Percentiles rank a stretch among this genome's conserved stretches.
Conservation (phyloP, 495 filamentous ascomycete genomes). For the Apiosordaria backusii region DNA sequence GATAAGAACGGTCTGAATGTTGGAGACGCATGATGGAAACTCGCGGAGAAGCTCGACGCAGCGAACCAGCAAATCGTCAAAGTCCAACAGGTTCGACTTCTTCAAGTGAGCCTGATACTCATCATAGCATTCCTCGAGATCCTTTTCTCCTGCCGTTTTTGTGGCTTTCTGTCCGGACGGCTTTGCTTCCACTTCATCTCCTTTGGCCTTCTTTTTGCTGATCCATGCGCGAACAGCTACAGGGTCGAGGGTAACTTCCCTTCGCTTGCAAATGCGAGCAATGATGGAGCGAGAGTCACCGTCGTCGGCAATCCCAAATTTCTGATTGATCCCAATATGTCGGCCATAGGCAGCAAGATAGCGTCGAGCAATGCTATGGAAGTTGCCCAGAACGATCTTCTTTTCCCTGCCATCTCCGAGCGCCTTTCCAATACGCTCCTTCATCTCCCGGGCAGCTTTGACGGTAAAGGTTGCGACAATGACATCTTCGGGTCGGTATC, state of each 20-base stretch:
- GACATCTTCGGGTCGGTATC: constrained; percentile 83
- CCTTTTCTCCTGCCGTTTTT: constrained; percentile 50
- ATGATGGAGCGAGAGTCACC: constrained; percentile 74
- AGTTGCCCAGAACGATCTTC: constrained; percentile 85
- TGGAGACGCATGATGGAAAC: constrained; percentile 81
- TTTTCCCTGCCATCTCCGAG: constrained; percentile 74
- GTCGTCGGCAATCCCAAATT: constrained; percentile 92
- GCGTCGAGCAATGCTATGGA: constrained; percentile 86
- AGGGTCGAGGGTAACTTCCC: constrained; percentile 64
- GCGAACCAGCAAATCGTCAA: constrained; percentile 85
- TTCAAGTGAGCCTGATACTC: constrained; percentile 76
- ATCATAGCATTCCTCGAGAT: constrained; percentile 65
- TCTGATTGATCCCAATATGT: constrained; percentile 73
- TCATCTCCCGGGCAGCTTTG: constrained; percentile 96
- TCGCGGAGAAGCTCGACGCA: constrained; percentile 76
- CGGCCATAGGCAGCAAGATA: constrained; percentile 86
- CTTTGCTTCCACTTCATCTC: constrained; percentile 38
- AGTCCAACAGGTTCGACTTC: constrained; percentile 83
- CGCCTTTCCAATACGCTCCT: constrained; percentile 72
- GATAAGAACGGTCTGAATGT: constrained; percentile 87
- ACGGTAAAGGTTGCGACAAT: constrained; percentile 97
- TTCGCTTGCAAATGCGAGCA: constrained; percentile 75
- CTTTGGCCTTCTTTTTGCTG: constrained; percentile 80
- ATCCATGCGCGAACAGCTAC: constrained; percentile 68
- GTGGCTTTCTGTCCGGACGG: constrained; percentile 22